Conservation (phyloP, 1,284 basidiomycete genomes). For the Sporisorium reilianum region DNA sequence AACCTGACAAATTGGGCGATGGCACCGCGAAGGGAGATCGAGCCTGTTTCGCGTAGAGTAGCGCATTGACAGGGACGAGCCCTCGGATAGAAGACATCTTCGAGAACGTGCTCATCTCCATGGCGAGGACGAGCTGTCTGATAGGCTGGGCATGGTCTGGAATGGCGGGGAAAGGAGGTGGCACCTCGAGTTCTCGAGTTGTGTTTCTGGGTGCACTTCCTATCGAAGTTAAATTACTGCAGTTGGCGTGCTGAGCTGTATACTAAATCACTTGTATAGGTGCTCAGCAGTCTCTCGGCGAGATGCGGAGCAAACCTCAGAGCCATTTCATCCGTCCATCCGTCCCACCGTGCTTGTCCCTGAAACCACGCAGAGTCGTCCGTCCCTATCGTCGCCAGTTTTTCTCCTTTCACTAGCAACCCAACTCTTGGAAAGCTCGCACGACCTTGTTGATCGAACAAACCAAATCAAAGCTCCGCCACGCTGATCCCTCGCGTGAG, state of each 20-base stretch:
- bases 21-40: not conserved
- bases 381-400: not conserved
- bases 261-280: too few species aligned
- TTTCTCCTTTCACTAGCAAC: not conserved
- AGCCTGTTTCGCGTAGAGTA: not conserved
- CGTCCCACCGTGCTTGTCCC: not conserved
- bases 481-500: constrained; percentile 1
- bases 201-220: constrained; percentile 5
- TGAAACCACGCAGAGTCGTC: not conserved
- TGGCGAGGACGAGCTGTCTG: not conserved
- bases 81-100: constrained; percentile 8
- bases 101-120: constrained; percentile 18
- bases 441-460: constrained; percentile 6
- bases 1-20: constrained; percentile 3
- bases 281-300: not conserved
- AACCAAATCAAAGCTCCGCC: constrained; percentile 5
- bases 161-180: constrained; percentile 16
- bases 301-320: not conserved
- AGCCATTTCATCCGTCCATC: too few species aligned
- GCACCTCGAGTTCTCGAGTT: not conserved
- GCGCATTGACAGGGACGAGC: not conserved
- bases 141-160: constrained; percentile 9
- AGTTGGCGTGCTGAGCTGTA: too few species aligned
- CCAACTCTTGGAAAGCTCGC: not conserved
- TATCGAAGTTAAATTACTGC: not conserved